These are phyloP conservation scores for Cynanchum wilfordii DNA, from an alignment of 257 asterid genomes.

Conservation along the genomic window DNA sequence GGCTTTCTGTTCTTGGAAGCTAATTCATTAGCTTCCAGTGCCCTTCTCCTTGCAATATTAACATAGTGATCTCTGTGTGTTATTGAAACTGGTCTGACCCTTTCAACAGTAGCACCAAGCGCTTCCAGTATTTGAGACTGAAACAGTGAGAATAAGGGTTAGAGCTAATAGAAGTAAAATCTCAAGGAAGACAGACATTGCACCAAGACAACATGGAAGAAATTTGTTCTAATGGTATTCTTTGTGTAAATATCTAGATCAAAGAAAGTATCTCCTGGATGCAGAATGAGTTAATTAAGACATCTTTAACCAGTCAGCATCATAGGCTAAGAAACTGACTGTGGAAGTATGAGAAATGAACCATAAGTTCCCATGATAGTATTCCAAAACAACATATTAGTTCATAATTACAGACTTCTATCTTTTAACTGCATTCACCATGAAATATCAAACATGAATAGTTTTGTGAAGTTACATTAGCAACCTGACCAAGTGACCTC, in stretches of 20 bases:
- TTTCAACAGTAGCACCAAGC: conserved; percentile 91
- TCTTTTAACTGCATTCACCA: not conserved
- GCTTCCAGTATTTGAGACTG: conserved; percentile 97
- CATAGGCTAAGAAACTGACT: not conserved
- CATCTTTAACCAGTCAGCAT: not conserved
- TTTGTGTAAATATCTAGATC: not conserved
- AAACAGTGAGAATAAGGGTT: conserved; percentile 5
- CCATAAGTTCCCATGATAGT: not conserved
- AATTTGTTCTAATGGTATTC: not conserved
- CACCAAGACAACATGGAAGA: not conserved
- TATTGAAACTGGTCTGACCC: conserved; percentile 93
- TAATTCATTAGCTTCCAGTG: conserved; percentile 59
- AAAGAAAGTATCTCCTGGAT: not conserved
- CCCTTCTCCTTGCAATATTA: conserved; percentile 91
- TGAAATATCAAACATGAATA: not conserved
- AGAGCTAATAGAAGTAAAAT: not conserved
- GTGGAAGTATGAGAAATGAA: not conserved
- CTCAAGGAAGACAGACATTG: not conserved
- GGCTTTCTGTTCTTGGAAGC: conserved; percentile 34
- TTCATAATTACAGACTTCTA: not conserved
- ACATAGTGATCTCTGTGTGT: conserved; percentile 90
- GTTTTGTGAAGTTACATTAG: not conserved
- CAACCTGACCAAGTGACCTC: not conserved
- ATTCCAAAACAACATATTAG: not conserved
- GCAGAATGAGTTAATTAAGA: not conserved